phyloP scores from a whole-genome alignment of 2,329 filamentous ascomycete genomes.

The Colletotrichum spinosum region DNA sequence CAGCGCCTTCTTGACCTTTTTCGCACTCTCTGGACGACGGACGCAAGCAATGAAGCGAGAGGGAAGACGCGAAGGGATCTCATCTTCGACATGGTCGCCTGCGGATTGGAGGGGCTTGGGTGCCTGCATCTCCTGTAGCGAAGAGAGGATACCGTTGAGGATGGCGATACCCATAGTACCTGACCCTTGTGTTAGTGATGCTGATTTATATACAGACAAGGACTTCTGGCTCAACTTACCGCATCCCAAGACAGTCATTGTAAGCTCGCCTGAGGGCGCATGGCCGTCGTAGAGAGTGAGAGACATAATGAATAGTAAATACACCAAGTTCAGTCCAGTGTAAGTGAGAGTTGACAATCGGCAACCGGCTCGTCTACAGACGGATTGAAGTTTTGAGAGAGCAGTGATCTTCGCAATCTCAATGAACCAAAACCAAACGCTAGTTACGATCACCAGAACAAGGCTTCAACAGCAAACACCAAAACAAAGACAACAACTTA shows the following conservation, averaged over 20 bases:
- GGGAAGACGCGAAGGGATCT: slow-evolving; percentile 70
- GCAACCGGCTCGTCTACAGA: no score
- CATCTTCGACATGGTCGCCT: slow-evolving; percentile 57
- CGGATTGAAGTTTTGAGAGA: no score
- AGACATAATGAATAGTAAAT: slow-evolving; percentile 42
- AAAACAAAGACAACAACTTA: slow-evolving; percentile 2
- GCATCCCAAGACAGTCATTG: slow-evolving; percentile 84
- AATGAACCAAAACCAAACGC: no score
- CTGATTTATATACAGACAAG: background rate
- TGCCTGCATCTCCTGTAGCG: slow-evolving; percentile 66
- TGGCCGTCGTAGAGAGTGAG: slow-evolving; percentile 44
- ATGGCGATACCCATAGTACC: slow-evolving; percentile 90
- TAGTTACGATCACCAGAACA: background rate
- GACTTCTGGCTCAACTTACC: slow-evolving; percentile 64
- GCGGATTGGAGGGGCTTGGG: slow-evolving; percentile 56
- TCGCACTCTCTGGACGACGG: slow-evolving; percentile 74
- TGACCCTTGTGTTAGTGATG: slow-evolving; percentile 47
- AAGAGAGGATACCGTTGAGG: slow-evolving; percentile 81
- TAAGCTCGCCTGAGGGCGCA: slow-evolving; percentile 63
- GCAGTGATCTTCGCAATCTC: no score
- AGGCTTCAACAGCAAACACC: background rate
- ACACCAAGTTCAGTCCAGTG: slow-evolving; percentile 5
- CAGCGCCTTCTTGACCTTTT: slow-evolving; percentile 75
- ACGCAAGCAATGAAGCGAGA: slow-evolving; percentile 86
- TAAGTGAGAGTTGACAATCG: slow-evolving; percentile 25